A percentile compares a stretch with the other conserved stretches of the same genome.
Evolutionary conservation across 2,329 filamentous ascomycete genomes (phyloP).

Genomic region (Aspergillus pseudotamarii): DNA sequence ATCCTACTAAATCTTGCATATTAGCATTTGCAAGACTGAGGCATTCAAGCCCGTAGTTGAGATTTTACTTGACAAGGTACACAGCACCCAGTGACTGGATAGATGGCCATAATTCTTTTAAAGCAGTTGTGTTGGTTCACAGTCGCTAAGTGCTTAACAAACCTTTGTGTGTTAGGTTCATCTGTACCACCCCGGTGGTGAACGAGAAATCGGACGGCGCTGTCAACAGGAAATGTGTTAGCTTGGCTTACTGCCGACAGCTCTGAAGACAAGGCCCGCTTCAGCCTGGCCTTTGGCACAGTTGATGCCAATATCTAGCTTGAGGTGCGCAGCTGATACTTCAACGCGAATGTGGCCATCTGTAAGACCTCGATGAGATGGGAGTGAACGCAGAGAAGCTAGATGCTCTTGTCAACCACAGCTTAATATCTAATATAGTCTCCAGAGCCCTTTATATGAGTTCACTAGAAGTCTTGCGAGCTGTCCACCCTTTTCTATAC

Average conservation of each 20-base stretch:
- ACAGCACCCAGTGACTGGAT: neutral
- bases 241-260: neutral
- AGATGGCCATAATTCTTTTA: neutral
- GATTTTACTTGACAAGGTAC: neutral
- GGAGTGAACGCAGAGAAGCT: neutral
- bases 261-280: neutral
- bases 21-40: neutral
- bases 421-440: neutral
- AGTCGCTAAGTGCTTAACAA: neutral
- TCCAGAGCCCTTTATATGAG: neutral
- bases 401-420: neutral
- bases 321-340: neutral
- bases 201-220: neutral
- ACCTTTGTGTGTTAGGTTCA: neutral
- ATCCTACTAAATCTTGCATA: neutral
- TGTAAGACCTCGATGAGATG: neutral
- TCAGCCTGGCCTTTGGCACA: neutral
- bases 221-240: neutral
- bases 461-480: neutral
- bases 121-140: neutral
- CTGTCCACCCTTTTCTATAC: neutral
- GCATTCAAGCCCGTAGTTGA: neutral
- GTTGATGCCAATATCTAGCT: neutral
- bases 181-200: neutral
- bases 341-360: neutral